Conservation (phyloP, 345 rosid species). For the Limnanthes douglasii region DNA sequence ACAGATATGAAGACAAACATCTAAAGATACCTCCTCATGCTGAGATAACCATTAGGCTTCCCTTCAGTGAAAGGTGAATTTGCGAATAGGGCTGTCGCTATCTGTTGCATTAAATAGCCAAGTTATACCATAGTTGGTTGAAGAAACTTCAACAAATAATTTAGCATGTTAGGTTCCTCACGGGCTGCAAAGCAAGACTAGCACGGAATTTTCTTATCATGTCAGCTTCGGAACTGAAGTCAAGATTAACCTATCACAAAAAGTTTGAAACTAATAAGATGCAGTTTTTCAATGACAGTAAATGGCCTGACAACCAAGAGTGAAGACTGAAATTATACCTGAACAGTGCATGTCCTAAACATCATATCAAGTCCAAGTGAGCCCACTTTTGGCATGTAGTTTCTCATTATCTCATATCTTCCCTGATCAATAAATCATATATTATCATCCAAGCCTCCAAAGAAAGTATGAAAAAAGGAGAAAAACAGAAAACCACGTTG, state of each 20-base stretch:
- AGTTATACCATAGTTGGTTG: constrained; percentile 15
- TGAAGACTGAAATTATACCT: constrained; percentile 35
- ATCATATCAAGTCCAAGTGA: constrained; percentile 93
- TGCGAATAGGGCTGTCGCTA: constrained; percentile 96
- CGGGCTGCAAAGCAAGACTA: constrained; percentile 97
- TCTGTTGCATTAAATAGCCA: constrained; percentile 33
- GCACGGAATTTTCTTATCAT: constrained; percentile 94
- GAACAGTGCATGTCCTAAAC: constrained; percentile 98
- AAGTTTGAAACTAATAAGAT: constrained; percentile 7
- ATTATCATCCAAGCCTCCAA: constrained; percentile 11
- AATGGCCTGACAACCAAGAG: constrained; percentile 2
- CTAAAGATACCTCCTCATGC: constrained; percentile 74
- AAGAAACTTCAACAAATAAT: constrained; percentile 5
- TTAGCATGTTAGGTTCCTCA: constrained; percentile 26
- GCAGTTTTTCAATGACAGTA: too few relatives aligned
- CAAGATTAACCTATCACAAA: constrained; percentile 74
- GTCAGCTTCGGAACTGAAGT: constrained; percentile 89
- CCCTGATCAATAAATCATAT: constrained; percentile 42
- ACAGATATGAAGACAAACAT: neutral
- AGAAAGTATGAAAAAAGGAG: too few relatives aligned
- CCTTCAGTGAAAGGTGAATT: constrained; percentile 98
- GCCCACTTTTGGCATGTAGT: constrained; percentile 98
- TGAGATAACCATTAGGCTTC: constrained; percentile 94
- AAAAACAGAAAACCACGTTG: too few relatives aligned
- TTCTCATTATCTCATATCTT: constrained; percentile 93